Conservation (phyloP, 208 protist genomes). For the Leishmania tropica region DNA sequence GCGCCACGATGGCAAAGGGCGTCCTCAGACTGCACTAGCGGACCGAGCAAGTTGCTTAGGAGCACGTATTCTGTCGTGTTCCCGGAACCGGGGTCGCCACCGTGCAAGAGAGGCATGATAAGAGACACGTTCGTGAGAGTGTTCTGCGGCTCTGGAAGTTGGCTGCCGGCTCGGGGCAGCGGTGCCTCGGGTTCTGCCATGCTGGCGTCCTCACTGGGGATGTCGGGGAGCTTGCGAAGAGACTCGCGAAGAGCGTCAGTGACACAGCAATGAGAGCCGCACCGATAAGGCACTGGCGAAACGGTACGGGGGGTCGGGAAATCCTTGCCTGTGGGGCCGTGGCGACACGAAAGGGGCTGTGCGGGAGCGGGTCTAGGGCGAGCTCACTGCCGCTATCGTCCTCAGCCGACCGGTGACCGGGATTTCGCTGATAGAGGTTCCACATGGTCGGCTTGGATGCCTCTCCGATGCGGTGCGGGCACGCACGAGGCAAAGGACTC, state of each 20-base stretch:
- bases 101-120: not conserved
- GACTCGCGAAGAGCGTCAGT: not conserved
- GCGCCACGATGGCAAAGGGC: conserved; percentile 11
- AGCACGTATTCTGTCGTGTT: not conserved
- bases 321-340: too few relatives aligned
- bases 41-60: conserved; percentile 1
- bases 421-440: not conserved
- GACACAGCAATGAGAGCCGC: not conserved
- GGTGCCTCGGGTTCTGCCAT: too few relatives aligned
- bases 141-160: too few relatives aligned
- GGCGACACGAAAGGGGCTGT: not conserved
- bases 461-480: not conserved
- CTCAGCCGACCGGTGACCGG: too few relatives aligned
- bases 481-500: not conserved
- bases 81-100: too few relatives aligned
- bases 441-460: not conserved
- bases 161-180: too few relatives aligned
- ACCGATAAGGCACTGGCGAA: not conserved
- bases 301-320: not conserved
- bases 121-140: not conserved
- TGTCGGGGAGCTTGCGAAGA: not conserved
- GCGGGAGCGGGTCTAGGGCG: too few relatives aligned
- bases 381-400: not conserved
- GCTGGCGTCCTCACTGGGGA: not conserved
- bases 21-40: conserved; percentile 15